Evolutionary conservation across 768 basidiomycete genomes (phyloP), one percentile per base, ranked within the genome.

Genomic region (Suillus spraguei): DNA sequence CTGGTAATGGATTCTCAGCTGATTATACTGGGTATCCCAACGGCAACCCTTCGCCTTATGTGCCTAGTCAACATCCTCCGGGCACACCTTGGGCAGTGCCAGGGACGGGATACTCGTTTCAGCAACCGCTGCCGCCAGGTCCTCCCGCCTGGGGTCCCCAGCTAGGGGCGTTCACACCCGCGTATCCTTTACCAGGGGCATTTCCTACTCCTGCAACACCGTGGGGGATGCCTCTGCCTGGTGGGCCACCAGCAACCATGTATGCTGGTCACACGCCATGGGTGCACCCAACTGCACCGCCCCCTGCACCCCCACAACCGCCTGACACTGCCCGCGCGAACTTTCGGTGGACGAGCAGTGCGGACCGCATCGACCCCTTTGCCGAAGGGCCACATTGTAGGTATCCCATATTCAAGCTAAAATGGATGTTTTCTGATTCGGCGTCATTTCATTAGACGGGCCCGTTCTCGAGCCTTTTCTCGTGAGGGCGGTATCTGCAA

Each of bases 381-480:
- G 64, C 76, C 0, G 79, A 80, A 59, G 82, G 82, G 32, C 71
- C 74, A 0, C 74, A 79, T 60, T 83, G 82, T 83, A 71, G 36
- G 82, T 11, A 3, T 73, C 28, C 33, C 32, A 32, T 47, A 35
- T 38, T 32, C 39, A 46, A 7, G 9, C 35, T 44, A n/a, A 42
- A 5, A 20, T 39, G 1, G 10, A 22, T 39, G 3, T 8, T 44
- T 60, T 44, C 65, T 76, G 36, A 76, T 17, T 1, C n/a, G 9
- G 14, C 16, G 20, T 60, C 24, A 61, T 65, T 58, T 64, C 42
- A 58, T 42, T 72, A 88, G 87, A 92, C 70, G 87, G 89, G 0
- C 90, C 91, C 2, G 90, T 92, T 11, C 78, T 93, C 4, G 83
- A 84, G 13, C 85, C 90, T 0, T 83, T 88, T 66, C 71, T 88